Percentiles rank a stretch among this genome's conserved stretches.
These are phyloP conservation scores for Mortierella sp. DNA, from an alignment of 371 early-diverging fungal species.

Conservation along the genomic window DNA sequence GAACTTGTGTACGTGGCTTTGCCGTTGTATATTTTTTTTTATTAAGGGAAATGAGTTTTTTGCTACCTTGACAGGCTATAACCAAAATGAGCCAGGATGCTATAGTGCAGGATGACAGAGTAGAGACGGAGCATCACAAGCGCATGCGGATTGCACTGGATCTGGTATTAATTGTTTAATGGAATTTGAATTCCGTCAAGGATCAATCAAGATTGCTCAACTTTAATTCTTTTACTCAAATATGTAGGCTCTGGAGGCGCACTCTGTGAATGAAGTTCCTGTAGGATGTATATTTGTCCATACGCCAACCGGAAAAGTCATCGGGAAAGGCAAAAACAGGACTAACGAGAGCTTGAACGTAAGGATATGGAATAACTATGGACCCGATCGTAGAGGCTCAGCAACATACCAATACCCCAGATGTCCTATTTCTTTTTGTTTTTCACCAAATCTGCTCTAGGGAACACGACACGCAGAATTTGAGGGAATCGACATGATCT, in stretches of 20 bases:
- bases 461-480: conserved; percentile 95
- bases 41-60: neutral
- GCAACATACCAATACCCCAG: neutral
- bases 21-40: neutral
- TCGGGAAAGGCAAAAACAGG: conserved; percentile 84
- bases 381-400: neutral
- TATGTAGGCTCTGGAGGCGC: conserved; percentile 87
- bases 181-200: neutral
- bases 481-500: conserved; percentile 87
- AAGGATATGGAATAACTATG: conserved; percentile 28
- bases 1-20: neutral
- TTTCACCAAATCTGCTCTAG: conserved; percentile 55
- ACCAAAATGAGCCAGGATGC: conserved; percentile 3
- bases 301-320: conserved; percentile 63
- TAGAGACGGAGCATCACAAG: conserved; percentile 31
- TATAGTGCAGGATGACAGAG: conserved; percentile 16
- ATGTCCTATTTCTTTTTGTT: neutral
- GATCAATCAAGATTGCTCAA: neutral
- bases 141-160: conserved; percentile 30
- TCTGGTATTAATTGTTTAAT: conserved; percentile 11
- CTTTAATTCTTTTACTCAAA: neutral
- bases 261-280: conserved; percentile 92
- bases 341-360: conserved; percentile 93
- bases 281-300: conserved; percentile 98
- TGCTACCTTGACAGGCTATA: neutral